Percentiles rank a stretch among this genome's conserved stretches.
Conservation (phyloP, 164 flowering plant species). For the Magnolia officinalis region DNA sequence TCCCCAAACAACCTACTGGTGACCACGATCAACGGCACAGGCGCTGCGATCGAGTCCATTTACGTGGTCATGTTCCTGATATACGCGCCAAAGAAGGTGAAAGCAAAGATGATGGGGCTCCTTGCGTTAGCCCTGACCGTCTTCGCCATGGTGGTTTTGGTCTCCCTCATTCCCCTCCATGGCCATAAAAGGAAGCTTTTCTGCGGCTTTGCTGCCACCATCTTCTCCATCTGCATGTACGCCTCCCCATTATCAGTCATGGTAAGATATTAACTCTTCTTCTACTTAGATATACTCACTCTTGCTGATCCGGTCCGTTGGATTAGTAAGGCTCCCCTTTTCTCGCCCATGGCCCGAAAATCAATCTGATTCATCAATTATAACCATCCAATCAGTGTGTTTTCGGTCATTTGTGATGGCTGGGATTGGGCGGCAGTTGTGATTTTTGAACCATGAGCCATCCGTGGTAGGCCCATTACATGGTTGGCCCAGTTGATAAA, state of each 20-base stretch:
- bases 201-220: slow-evolving; percentile 75
- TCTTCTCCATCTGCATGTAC: slow-evolving; percentile 89
- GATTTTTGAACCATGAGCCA: no score
- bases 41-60: slow-evolving; percentile 61
- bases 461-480: no score
- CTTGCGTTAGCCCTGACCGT: slow-evolving; percentile 39
- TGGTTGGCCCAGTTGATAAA: no score
- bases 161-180: slow-evolving; percentile 66
- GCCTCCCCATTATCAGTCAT: slow-evolving; percentile 83
- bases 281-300: neutral
- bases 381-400: neutral
- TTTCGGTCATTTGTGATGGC: neutral
- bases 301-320: neutral
- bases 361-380: neutral
- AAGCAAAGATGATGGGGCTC: slow-evolving; percentile 49
- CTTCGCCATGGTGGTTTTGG: slow-evolving; percentile 52
- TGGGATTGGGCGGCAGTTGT: no score
- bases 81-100: slow-evolving; percentile 63
- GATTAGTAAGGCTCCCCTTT: neutral
- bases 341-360: no score
- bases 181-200: slow-evolving; percentile 61
- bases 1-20: slow-evolving; percentile 74
- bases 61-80: slow-evolving; percentile 68
- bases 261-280: slow-evolving; percentile 35
- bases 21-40: slow-evolving; percentile 72